These are phyloP conservation scores for Eucalyptus cloeziana DNA, from an alignment of 345 rosid species.

Conservation along the genomic window DNA sequence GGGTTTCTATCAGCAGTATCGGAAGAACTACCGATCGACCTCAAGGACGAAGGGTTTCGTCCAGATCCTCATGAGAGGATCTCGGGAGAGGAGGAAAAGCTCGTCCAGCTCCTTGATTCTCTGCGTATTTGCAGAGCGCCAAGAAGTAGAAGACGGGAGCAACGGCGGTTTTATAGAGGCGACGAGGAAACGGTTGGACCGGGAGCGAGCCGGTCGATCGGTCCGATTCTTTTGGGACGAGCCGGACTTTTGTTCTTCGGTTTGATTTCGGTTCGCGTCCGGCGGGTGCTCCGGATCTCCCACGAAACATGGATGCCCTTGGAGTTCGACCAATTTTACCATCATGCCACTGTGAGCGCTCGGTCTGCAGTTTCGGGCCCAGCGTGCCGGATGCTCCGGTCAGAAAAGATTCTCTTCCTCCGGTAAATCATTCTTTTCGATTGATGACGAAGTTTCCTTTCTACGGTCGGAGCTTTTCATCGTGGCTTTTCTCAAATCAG, in stretches of 20 bases:
- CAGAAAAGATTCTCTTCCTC: background rate
- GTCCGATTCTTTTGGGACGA: background rate
- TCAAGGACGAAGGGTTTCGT: background rate
- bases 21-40: background rate
- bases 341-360: background rate
- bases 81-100: background rate
- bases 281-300: background rate
- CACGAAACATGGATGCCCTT: background rate
- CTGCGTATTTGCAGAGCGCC: background rate
- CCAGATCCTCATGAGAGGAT: background rate
- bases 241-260: background rate
- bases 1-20: background rate
- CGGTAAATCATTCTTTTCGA: background rate
- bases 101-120: background rate
- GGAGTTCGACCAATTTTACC: background rate
- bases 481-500: background rate
- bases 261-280: background rate
- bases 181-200: background rate
- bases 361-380: background rate
- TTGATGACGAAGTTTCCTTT: background rate
- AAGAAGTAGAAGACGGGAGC: background rate
- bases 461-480: background rate
- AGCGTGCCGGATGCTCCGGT: background rate
- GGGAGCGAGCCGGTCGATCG: background rate
- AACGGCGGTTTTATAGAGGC: background rate